These are phyloP conservation scores for Solanum pimpinellifolium DNA, from an alignment of 257 asterid species.

Conservation along the genomic window DNA sequence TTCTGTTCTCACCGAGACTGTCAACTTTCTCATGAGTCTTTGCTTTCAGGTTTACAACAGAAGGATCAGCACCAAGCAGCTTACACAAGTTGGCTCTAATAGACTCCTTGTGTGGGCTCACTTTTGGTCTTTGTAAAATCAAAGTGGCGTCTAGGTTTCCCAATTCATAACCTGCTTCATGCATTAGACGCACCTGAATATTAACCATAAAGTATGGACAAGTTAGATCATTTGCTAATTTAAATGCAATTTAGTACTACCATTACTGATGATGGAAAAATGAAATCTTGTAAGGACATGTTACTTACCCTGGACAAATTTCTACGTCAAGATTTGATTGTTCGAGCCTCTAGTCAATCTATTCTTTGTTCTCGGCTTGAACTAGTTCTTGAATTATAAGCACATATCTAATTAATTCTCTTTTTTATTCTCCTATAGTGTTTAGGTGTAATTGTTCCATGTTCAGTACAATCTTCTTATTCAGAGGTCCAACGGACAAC, in stretches of 20 bases:
- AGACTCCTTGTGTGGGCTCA: slow-evolving; percentile 90
- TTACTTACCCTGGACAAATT: not conserved
- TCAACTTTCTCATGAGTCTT: slow-evolving; percentile 97
- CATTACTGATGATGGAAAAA: not conserved
- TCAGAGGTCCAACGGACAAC: not conserved
- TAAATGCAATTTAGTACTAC: not conserved
- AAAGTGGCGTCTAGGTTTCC: slow-evolving; percentile 87
- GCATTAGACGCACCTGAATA: slow-evolving; percentile 84
- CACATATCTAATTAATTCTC: not conserved
- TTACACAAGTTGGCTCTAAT: slow-evolving; percentile 64
- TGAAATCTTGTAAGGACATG: not conserved
- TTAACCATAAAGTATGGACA: not conserved
- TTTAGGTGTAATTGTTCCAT: not conserved
- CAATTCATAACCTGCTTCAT: slow-evolving; percentile 81
- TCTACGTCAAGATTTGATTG: not conserved
- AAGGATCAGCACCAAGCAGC: slow-evolving; percentile 76
- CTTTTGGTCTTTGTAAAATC: slow-evolving; percentile 86
- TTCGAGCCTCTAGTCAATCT: not conserved
- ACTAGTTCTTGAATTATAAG: not conserved
- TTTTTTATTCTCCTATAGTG: not conserved
- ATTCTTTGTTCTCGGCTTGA: not conserved
- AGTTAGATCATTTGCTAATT: not conserved
- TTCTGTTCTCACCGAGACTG: slow-evolving; percentile 94
- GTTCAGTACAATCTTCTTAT: not conserved
- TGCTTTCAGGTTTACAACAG: slow-evolving; percentile 80